Percentiles rank a stretch among this genome's conserved stretches.
These are phyloP conservation scores for Mycosphaerelloides madeirae DNA, from an alignment of 2,329 filamentous ascomycete species.

Conservation along the genomic window DNA sequence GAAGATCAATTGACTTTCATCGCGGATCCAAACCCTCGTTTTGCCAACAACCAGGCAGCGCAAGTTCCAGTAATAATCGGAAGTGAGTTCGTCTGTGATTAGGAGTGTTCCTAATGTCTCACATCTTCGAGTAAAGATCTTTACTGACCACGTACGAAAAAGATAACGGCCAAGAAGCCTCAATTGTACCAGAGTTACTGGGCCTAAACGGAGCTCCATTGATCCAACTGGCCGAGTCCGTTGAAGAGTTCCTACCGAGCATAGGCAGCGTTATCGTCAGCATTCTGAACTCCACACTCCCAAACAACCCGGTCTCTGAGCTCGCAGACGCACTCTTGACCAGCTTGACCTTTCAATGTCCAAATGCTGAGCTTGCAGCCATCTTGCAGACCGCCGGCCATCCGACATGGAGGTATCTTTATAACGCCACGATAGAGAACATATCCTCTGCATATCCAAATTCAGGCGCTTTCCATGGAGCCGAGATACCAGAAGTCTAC, in stretches of 20 bases:
- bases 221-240: not conserved
- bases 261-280: not conserved
- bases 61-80: slow-evolving; percentile 31
- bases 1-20: slow-evolving; percentile 31
- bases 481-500: slow-evolving; percentile 32
- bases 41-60: slow-evolving; percentile 16
- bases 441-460: slow-evolving; percentile 17
- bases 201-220: not conserved
- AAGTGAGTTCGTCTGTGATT: too few species aligned
- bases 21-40: slow-evolving; percentile 5
- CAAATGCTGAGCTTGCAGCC: not conserved
- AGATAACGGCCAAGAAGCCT: slow-evolving; percentile 31
- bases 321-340: not conserved
- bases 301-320: not conserved
- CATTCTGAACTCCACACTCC: not conserved
- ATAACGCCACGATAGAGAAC: slow-evolving; percentile 33
- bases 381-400: slow-evolving; percentile 12
- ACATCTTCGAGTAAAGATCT: too few species aligned
- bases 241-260: not conserved
- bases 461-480: slow-evolving; percentile 19
- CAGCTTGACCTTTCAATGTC: slow-evolving; percentile 17
- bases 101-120: too few species aligned
- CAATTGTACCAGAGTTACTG: not conserved
- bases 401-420: slow-evolving; percentile 34
- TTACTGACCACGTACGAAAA: too few species aligned